Evolutionary conservation across 1,139 yeast genomes (phyloP).

Genomic region (Martiniozyma asiatica): DNA sequence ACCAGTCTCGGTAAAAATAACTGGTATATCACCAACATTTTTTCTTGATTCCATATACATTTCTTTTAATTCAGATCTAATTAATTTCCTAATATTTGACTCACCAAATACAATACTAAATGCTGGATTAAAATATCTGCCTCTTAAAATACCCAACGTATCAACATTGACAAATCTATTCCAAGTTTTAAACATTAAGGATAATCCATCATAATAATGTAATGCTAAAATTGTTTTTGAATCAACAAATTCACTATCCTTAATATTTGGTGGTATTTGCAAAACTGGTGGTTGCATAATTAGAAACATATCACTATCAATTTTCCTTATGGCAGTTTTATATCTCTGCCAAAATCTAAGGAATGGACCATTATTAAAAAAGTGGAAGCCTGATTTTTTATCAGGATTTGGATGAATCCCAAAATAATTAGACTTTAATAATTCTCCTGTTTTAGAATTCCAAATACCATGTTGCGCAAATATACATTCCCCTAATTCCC

Average conservation of each 20-base stretch:
- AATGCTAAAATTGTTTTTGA: constrained; percentile 63
- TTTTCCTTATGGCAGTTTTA: constrained; percentile 36
- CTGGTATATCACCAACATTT: constrained; percentile 53
- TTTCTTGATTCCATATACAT: constrained; percentile 52
- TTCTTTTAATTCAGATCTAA: constrained; percentile 52
- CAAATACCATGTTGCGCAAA: constrained; percentile 75
- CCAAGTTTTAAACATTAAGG: constrained; percentile 70
- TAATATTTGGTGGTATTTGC: constrained; percentile 62
- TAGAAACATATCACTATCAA: constrained; percentile 37
- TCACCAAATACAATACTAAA: constrained; percentile 77
- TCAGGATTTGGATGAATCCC: constrained; percentile 29
- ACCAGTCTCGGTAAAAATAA: constrained; percentile 87
- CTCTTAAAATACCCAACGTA: constrained; percentile 81
- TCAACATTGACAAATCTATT: constrained; percentile 69
- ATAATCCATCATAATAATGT: constrained; percentile 89
- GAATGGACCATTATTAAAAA: constrained; percentile 55
- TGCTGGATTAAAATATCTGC: constrained; percentile 60
- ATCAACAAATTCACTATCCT: constrained; percentile 42
- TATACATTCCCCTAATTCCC: constrained; percentile 68
- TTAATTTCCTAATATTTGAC: constrained; percentile 57
- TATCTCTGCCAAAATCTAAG: constrained; percentile 43
- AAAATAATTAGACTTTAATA: constrained; percentile 40
- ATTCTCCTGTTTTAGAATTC: constrained; percentile 32
- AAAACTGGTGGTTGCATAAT: constrained; percentile 78
- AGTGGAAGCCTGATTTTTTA: too few species aligned